phyloP scores from a whole-genome alignment of 495 filamentous ascomycete species.

The Astrocystis sublimbata region DNA sequence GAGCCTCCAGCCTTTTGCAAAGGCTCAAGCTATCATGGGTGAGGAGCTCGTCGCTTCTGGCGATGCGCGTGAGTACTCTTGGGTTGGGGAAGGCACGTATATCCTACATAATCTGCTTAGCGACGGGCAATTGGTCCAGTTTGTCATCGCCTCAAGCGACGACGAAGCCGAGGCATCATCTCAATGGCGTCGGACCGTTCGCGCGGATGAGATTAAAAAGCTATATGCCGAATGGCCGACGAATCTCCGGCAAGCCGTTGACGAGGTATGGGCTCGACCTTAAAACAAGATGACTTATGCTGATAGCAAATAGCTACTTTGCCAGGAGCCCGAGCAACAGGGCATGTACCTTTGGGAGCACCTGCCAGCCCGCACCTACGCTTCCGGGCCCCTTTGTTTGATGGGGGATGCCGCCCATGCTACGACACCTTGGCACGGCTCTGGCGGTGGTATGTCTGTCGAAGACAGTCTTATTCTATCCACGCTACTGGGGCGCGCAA shows the following conservation, averaged over 20 bases:
- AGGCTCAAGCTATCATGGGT: conserved; percentile 15
- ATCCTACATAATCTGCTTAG: conserved; percentile 15
- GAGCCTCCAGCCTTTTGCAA: conserved; percentile 15
- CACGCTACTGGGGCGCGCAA: conserved; percentile 27
- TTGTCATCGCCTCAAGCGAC: conserved; percentile 16
- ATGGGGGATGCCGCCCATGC: conserved; percentile 49
- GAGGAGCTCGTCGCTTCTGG: conserved; percentile 7
- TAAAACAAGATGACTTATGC: too few relatives aligned
- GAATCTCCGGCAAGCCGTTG: conserved; percentile 7
- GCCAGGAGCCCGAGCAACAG: conserved; percentile 15
- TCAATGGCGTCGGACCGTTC: conserved; percentile 5
- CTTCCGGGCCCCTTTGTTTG: conserved; percentile 29
- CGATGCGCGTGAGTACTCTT: conserved; percentile 18
- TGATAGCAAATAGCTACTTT: conserved; percentile 13
- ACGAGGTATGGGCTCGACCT: too few relatives aligned
- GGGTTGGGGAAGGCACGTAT: conserved; percentile 15
- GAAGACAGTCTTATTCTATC: conserved; percentile 41
- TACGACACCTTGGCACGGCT: conserved; percentile 38
- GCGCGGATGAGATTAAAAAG: conserved; percentile 16
- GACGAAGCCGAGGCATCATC: conserved; percentile 6
- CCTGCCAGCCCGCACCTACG: conserved; percentile 20
- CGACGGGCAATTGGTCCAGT: conserved; percentile 19
- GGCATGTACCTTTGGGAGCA: conserved; percentile 22
- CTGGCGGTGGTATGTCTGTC: conserved; percentile 39
- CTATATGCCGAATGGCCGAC: conserved; percentile 15